Evolutionary conservation across 306 rosid species (phyloP).

Genomic region (Vicia villosa): DNA sequence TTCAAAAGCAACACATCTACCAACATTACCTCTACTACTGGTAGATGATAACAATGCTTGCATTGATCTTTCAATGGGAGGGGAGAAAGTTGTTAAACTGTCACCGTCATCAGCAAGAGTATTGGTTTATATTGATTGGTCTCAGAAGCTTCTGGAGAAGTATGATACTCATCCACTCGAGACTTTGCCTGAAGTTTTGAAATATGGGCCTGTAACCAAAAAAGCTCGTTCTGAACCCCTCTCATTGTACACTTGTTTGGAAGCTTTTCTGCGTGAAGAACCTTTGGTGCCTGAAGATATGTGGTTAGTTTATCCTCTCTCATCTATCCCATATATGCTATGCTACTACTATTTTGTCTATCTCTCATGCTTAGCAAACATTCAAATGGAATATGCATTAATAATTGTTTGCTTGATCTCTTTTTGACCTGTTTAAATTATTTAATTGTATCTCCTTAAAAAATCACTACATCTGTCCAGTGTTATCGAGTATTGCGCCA

Average conservation of each 20-base stretch:
- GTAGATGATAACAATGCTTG: conserved; percentile 71
- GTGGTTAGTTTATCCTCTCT: conserved; percentile 70
- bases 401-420: conserved; percentile 31
- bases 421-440: conserved; percentile 20
- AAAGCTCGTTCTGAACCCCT: conserved; percentile 94
- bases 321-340: conserved; percentile 22
- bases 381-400: conserved; percentile 21
- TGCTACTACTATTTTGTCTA: conserved; percentile 1
- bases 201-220: conserved; percentile 83
- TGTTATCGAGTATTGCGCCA: too few relatives aligned
- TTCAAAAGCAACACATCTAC: conserved; percentile 48
- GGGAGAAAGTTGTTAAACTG: conserved; percentile 65
- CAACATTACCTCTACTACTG: conserved; percentile 72
- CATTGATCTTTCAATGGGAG: conserved; percentile 82
- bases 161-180: conserved; percentile 72
- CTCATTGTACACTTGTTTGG: conserved; percentile 91
- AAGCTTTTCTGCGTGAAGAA: conserved; percentile 97
- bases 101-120: conserved; percentile 55
- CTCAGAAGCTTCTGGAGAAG: conserved; percentile 69
- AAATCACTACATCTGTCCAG: too few relatives aligned
- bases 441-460: background rate
- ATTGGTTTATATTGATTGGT: conserved; percentile 81
- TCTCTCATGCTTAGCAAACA: conserved; percentile 14
- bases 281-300: conserved; percentile 99
- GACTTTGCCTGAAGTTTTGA: conserved; percentile 81